These are phyloP conservation scores for Juncus effusus DNA, from an alignment of 176 grass and related monocot species.

Conservation along the genomic window DNA sequence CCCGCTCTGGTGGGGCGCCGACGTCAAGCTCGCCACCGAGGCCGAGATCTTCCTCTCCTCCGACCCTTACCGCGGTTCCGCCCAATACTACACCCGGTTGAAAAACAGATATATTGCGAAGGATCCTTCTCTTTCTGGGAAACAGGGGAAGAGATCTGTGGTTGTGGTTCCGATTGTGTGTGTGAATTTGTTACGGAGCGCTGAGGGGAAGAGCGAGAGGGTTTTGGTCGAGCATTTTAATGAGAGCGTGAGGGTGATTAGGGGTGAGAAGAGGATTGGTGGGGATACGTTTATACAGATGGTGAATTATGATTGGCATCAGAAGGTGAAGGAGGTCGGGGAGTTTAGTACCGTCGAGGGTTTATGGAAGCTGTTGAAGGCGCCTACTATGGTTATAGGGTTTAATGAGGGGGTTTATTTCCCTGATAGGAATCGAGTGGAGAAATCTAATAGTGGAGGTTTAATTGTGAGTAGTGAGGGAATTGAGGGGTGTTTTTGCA, in stretches of 20 bases:
- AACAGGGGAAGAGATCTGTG: conserved; percentile 58
- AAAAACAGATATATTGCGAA: conserved; percentile 69
- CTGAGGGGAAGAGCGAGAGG: conserved; percentile 76
- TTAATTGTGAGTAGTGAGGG: conserved; percentile 53
- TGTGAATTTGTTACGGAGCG: conserved; percentile 84
- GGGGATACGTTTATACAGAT: conserved; percentile 75
- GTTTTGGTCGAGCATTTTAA: conserved; percentile 89
- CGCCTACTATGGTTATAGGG: conserved; percentile 73
- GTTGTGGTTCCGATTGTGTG: conserved; percentile 68
- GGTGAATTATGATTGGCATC: conserved; percentile 99
- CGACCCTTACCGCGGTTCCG: conserved; percentile 85
- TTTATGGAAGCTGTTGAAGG: conserved; percentile 81
- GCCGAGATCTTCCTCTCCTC: conserved; percentile 92
- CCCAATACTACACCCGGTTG: conserved; percentile 79
- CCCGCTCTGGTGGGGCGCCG: conserved; percentile 96
- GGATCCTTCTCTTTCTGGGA: conserved; percentile 39
- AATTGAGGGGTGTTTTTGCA: conserved; percentile 60
- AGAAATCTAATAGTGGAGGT: conserved; percentile 58
- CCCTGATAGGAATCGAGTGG: conserved; percentile 54
- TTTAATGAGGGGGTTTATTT: conserved; percentile 91
- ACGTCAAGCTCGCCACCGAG: conserved; percentile 75
- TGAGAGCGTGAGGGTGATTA: conserved; percentile 63
- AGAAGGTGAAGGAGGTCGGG: conserved; percentile 69
- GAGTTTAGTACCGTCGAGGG: conserved; percentile 82
- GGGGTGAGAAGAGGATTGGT: conserved; percentile 60